phyloP scores from a whole-genome alignment of 495 filamentous ascomycete species.

The Pseudoneurospora amorphoporcata region DNA sequence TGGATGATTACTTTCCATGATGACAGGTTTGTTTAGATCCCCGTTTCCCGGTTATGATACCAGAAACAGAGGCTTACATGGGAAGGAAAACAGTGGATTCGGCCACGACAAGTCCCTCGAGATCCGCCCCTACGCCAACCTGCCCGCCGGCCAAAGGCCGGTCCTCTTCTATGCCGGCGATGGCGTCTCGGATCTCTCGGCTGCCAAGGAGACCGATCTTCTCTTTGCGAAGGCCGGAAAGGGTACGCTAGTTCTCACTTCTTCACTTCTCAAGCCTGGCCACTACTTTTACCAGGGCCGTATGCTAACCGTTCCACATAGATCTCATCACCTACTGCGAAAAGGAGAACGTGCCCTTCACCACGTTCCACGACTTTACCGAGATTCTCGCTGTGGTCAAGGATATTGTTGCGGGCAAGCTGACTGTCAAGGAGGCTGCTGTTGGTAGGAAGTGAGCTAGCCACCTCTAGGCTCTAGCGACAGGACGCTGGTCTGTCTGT shows the following conservation, averaged over 20 bases:
- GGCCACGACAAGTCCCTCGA: constrained; percentile 90
- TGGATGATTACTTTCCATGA: constrained; percentile 88
- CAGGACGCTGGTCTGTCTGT: background rate
- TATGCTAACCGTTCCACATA: constrained; percentile 19
- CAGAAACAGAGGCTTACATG: background rate
- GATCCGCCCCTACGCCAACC: constrained; percentile 70
- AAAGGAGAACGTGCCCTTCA: constrained; percentile 67
- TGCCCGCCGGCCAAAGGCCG: constrained; percentile 56
- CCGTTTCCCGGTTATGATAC: no score
- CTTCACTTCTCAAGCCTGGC: no score
- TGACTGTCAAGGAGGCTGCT: constrained; percentile 35
- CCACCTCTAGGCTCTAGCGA: background rate
- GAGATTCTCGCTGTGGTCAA: constrained; percentile 64
- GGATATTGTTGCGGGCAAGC: constrained; percentile 56
- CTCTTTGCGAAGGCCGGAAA: constrained; percentile 84
- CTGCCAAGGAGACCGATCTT: constrained; percentile 78
- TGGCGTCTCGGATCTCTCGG: constrained; percentile 80
- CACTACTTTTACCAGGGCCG: no score
- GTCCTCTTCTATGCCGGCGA: constrained; percentile 84
- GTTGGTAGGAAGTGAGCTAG: constrained; percentile 16
- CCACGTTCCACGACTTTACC: constrained; percentile 67
- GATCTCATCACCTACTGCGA: constrained; percentile 79
- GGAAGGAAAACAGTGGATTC: constrained; percentile 46
- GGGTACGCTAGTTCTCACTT: constrained; percentile 41
- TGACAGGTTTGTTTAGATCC: constrained; percentile 46